Conservation (phyloP, 78 protist species). For the Planoprotostelium fungivorum region DNA sequence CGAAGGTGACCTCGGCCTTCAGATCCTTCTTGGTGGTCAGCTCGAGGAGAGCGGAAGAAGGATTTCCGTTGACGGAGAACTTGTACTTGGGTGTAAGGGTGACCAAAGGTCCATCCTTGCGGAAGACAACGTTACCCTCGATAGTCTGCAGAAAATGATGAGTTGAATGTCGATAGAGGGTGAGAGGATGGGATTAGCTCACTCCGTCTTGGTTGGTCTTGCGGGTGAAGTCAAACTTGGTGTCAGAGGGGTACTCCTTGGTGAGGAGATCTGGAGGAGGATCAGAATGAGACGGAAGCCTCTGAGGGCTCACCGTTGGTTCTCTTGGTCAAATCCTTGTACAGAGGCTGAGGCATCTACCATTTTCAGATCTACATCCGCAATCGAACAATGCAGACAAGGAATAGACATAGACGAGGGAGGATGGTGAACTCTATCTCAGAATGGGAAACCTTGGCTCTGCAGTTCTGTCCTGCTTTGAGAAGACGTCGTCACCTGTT, state of each 20-base stretch:
- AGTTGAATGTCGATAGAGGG: neutral
- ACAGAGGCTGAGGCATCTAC: neutral
- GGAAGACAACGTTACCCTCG: neutral
- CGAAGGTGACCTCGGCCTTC: neutral
- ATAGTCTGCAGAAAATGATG: neutral
- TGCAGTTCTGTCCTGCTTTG: too few species aligned
- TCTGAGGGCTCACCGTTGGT: neutral
- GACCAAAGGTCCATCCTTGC: neutral
- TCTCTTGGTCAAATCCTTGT: neutral
- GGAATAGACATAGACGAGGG: too few species aligned
- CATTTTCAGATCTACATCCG: neutral
- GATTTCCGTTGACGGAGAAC: neutral
- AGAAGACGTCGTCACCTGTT: too few species aligned
- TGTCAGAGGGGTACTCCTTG: neutral
- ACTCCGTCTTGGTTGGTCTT: neutral
- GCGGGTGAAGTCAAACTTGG: neutral
- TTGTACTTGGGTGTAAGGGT: neutral
- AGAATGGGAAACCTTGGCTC: too few species aligned
- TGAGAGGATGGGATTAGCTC: too few species aligned
- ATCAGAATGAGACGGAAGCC: neutral
- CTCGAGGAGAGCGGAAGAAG: neutral
- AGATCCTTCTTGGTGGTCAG: neutral
- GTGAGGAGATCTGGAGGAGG: neutral
- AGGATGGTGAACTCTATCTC: too few species aligned
- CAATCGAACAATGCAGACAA: too few species aligned